Evolutionary conservation across 1,284 basidiomycete genomes (phyloP).

Genomic region (Grifola frondosa): DNA sequence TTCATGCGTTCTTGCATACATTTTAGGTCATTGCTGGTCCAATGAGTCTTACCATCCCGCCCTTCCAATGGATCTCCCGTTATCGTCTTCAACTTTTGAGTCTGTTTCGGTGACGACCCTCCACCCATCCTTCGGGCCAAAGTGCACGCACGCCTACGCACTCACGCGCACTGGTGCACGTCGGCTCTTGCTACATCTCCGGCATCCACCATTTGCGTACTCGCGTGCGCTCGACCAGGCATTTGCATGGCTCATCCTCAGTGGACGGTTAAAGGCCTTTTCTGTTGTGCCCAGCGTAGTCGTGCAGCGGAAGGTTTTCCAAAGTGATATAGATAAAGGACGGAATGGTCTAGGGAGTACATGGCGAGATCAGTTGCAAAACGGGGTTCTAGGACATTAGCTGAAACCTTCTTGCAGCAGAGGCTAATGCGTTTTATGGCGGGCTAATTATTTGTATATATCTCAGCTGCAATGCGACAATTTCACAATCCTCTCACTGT

Average conservation of each 20-base stretch:
- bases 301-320: constrained; percentile 54
- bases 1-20: background rate
- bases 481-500: too few species aligned
- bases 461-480: too few species aligned
- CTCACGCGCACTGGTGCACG: constrained; percentile 55
- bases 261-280: constrained; percentile 51
- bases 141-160: constrained; percentile 70
- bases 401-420: too few species aligned
- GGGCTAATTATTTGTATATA: too few species aligned
- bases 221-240: constrained; percentile 78
- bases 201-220: constrained; percentile 67
- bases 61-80: constrained; percentile 9
- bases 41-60: constrained; percentile 47
- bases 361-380: constrained; percentile 51
- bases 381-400: constrained; percentile 47
- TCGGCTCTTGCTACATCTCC: constrained; percentile 52
- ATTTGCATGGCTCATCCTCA: constrained; percentile 64
- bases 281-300: constrained; percentile 66
- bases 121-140: constrained; percentile 58
- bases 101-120: constrained; percentile 19
- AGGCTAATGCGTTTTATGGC: too few species aligned
- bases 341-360: constrained; percentile 47
- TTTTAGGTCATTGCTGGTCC: constrained; percentile 71
- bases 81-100: background rate
- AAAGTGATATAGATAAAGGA: constrained; percentile 49